Conservation (phyloP, 108 stramenopile species). For the Cyclotella atomus region DNA sequence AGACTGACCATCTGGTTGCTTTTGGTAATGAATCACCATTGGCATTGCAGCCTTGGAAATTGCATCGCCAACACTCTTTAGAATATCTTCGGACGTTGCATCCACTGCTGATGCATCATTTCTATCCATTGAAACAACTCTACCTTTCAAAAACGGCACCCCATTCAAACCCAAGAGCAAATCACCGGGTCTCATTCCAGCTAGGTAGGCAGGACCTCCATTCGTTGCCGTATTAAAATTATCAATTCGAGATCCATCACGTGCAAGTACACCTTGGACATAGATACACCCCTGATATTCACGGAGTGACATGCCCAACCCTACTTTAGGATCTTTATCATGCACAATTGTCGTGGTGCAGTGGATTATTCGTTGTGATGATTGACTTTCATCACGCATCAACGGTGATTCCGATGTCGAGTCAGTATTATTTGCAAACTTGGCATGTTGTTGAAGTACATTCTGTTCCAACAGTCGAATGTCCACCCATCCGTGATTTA, state of each 20-base stretch:
- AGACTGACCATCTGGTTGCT: not conserved
- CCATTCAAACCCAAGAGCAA: conserved; percentile 80
- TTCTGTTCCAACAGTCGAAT: conserved; percentile 30
- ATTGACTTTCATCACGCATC: conserved; percentile 2
- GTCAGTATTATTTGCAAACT: not conserved
- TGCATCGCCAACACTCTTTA: conserved; percentile 39
- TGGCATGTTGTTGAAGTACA: conserved; percentile 22
- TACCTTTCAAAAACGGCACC: conserved; percentile 44
- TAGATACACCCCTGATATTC: conserved; percentile 52
- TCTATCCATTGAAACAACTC: conserved; percentile 2
- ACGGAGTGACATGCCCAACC: conserved; percentile 76
- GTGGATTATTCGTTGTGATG: not conserved
- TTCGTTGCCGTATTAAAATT: conserved; percentile 1
- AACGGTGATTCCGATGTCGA: conserved; percentile 8
- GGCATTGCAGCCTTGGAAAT: conserved; percentile 31
- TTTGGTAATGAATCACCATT: conserved; percentile 38
- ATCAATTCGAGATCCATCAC: conserved; percentile 41
- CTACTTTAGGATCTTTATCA: conserved; percentile 46
- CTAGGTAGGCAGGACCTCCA: conserved; percentile 58
- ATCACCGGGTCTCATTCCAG: conserved; percentile 70
- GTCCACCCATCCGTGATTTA: conserved; percentile 8
- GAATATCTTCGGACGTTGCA: conserved; percentile 41
- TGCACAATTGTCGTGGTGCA: conserved; percentile 37
- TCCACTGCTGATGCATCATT: conserved; percentile 23
- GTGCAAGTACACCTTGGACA: conserved; percentile 51